These are phyloP conservation scores for Aspergillus sp. DNA, from an alignment of 2,329 filamentous ascomycete genomes.

Conservation along the genomic window DNA sequence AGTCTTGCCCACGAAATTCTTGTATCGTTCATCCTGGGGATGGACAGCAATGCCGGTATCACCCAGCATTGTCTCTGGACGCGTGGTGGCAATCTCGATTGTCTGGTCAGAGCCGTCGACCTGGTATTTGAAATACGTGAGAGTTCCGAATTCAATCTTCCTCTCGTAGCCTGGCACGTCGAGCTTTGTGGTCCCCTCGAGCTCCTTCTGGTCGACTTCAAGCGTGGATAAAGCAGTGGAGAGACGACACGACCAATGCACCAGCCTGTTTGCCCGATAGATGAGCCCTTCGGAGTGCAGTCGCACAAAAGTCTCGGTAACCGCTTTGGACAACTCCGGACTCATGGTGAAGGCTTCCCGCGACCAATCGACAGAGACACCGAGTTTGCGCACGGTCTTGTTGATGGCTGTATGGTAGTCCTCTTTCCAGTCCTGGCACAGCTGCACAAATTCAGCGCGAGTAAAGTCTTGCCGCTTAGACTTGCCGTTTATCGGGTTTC, in stretches of 20 bases:
- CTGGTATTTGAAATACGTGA: slow-evolving; percentile 86
- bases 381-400: slow-evolving; percentile 76
- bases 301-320: slow-evolving; percentile 83
- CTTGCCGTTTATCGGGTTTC: neutral
- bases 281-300: slow-evolving; percentile 92
- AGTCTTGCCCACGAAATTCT: slow-evolving; percentile 80
- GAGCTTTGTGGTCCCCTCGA: slow-evolving; percentile 79
- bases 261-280: slow-evolving; percentile 86
- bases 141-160: slow-evolving; percentile 93
- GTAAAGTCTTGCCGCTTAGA: slow-evolving; percentile 63
- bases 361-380: slow-evolving; percentile 89
- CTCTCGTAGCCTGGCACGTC: slow-evolving; percentile 94
- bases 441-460: slow-evolving; percentile 73
- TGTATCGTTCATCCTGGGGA: slow-evolving; percentile 81
- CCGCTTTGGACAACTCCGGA: slow-evolving; percentile 75
- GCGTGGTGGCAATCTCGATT: slow-evolving; percentile 89
- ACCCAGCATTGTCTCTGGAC: slow-evolving; percentile 92
- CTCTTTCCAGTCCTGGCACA: slow-evolving; percentile 92
- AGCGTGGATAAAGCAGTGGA: slow-evolving; percentile 89
- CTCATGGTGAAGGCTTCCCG: slow-evolving; percentile 97
- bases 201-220: slow-evolving; percentile 88
- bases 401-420: slow-evolving; percentile 92
- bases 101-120: slow-evolving; percentile 79
- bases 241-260: slow-evolving; percentile 88
- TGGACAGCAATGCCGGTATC: slow-evolving; percentile 93